Base-by-base conservation (phyloP, 352 stramenopile genomes). In the Phytophthora meadii region DNA sequence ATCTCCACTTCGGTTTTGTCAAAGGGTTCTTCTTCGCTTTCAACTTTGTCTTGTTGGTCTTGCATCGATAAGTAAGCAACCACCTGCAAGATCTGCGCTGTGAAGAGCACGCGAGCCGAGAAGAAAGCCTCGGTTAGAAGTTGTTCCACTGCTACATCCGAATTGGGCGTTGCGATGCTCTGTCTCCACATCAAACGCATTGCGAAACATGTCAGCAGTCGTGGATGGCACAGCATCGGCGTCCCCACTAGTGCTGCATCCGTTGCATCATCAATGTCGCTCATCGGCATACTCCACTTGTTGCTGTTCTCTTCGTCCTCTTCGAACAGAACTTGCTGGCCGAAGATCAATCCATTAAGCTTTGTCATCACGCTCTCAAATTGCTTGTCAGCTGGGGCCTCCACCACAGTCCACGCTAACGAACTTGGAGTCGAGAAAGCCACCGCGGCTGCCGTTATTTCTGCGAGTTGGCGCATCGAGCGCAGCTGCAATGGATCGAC, bases 321-420 rank as follows among this genome's bases (percentile, higher is more conserved):
- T 40, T 87, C 79, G 57, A 92, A 92, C 4, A 93, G 58, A 9
- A 93, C 84, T 39, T 84, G 79, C 28, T 86, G 79, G 0, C 84
- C 84, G 60, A 93, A 93, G n/a, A 93, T 68, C 11, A 89, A 67
- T 12, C 79, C 74, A 61, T 85, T 87, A 0, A 87, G 68, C 28
- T 72, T 70, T 25, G 66, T 65, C 49, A 86, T 74, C 2, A 79
- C 63, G 11, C 77, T 75, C 28, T 89, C 77, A 10, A 92, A 82
- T 39, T 76, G 68, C 7, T 75, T 74, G 9, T 82, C 68, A 4
- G 67, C 37, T 0, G 79, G 62, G 0, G 68, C 72, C 47, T 85
- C 79, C 11, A 79, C 72, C 17, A 76, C 71, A 2, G 71, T 72
- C 78, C 76, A 83, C 2, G 75, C 75, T 40, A 85, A 53, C 5